Evolutionary conservation across 257 asterid genomes (phyloP).

Genomic region (Solanum dulcamara): DNA sequence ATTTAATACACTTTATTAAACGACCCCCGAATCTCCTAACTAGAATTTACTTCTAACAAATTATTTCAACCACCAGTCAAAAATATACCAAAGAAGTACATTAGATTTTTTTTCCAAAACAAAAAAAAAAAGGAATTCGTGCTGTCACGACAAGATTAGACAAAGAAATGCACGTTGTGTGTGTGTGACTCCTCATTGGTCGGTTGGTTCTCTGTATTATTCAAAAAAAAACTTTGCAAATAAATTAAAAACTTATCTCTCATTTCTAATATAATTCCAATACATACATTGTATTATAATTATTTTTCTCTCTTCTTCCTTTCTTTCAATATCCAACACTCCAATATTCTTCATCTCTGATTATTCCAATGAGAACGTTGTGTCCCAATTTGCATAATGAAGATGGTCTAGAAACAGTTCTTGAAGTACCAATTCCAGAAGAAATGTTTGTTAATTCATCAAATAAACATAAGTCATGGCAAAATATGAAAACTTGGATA

Average conservation of each 20-base stretch:
- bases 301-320: not conserved
- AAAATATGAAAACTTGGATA: slow-evolving; percentile 31
- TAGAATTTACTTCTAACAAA: not conserved
- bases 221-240: not conserved
- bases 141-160: slow-evolving; percentile 3
- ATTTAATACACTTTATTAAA: no score
- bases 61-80: not conserved
- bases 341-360: not conserved
- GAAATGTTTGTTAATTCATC: slow-evolving; percentile 25
- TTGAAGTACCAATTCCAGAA: slow-evolving; percentile 67
- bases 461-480: slow-evolving; percentile 11
- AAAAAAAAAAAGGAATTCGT: not conserved
- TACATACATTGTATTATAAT: not conserved
- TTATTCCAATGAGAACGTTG: slow-evolving; percentile 35
- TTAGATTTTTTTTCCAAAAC: not conserved
- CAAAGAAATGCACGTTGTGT: slow-evolving; percentile 2
- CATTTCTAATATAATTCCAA: not conserved
- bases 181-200: not conserved
- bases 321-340: not conserved
- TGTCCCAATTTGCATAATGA: slow-evolving; percentile 51
- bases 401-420: slow-evolving; percentile 59
- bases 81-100: not conserved
- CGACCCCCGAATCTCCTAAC: no score
- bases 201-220: not conserved
- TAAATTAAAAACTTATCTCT: not conserved